phyloP scores from a whole-genome alignment of 1,139 yeast species.

The Suhomyces bribrorum region DNA sequence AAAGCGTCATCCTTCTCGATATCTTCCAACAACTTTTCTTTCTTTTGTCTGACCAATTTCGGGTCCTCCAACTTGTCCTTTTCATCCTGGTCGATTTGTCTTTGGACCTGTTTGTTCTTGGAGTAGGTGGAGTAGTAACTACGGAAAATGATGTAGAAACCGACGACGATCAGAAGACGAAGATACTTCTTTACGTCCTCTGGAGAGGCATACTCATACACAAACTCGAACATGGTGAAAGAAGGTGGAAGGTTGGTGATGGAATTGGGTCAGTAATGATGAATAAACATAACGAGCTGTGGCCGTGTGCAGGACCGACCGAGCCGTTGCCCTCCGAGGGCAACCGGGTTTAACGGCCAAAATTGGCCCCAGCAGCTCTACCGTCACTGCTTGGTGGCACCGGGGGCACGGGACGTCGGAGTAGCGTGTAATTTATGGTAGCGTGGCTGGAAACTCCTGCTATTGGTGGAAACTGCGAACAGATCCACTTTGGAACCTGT shows the following conservation, averaged over 20 bases:
- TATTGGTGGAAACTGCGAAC: too few relatives aligned
- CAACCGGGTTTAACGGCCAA: too few relatives aligned
- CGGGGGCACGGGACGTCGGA: too few relatives aligned
- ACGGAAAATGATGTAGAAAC: conserved; percentile 40
- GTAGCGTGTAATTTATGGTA: too few relatives aligned
- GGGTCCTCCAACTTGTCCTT: conserved; percentile 37
- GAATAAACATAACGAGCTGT: not conserved
- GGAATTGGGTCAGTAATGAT: not conserved
- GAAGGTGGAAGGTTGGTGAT: not conserved
- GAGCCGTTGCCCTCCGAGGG: too few relatives aligned
- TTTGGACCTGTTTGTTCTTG: conserved; percentile 52
- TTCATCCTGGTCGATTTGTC: conserved; percentile 52
- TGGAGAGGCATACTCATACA: conserved; percentile 38
- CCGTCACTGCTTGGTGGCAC: too few relatives aligned
- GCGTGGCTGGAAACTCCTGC: too few relatives aligned
- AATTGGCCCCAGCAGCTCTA: too few relatives aligned
- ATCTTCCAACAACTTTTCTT: conserved; percentile 30
- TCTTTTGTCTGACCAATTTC: conserved; percentile 35
- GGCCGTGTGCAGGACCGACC: conserved; percentile 10
- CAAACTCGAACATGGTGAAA: conserved; percentile 32
- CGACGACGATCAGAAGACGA: conserved; percentile 37
- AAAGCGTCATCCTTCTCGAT: conserved; percentile 50
- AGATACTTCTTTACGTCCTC: conserved; percentile 40
- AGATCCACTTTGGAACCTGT: too few relatives aligned
- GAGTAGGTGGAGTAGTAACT: conserved; percentile 43